phyloP scores from a whole-genome alignment of 2,329 filamentous ascomycete genomes.

The Colletotrichum cordylinicola region DNA sequence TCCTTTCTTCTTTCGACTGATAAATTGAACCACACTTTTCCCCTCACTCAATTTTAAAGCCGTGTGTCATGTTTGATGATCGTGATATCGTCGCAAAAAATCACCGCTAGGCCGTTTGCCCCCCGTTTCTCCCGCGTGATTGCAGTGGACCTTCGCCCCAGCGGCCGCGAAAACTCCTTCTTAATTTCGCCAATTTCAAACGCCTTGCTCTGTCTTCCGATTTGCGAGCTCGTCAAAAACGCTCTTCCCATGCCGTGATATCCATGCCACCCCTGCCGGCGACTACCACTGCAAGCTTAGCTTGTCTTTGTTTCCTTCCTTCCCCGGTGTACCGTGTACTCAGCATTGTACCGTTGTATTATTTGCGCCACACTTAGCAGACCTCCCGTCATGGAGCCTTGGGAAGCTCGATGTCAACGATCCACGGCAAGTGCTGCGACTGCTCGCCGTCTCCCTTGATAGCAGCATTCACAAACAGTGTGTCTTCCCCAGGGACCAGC shows the following conservation, averaged over 20 bases:
- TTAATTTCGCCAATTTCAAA: neutral
- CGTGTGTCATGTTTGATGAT: constrained; percentile 3
- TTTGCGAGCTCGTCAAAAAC: neutral
- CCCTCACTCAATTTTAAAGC: neutral
- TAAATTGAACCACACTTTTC: neutral
- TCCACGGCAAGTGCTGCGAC: neutral
- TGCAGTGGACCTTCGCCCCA: neutral
- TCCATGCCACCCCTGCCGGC: neutral
- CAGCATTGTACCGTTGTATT: neutral
- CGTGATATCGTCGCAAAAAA: neutral
- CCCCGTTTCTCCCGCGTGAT: neutral
- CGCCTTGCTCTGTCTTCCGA: neutral
- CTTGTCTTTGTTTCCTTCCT: neutral
- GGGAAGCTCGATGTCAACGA: neutral
- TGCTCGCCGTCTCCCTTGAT: constrained; percentile 55
- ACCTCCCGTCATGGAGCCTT: neutral
- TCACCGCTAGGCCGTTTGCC: neutral
- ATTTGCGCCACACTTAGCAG: neutral
- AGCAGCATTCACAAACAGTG: constrained; percentile 62
- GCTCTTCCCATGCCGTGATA: neutral
- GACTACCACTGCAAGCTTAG: neutral
- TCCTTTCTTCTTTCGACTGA: neutral
- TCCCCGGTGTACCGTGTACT: neutral
- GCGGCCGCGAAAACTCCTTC: neutral
- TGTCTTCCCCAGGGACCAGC: constrained; percentile 44